These are phyloP conservation scores for Marasmius tenuissimus DNA, from an alignment of 1,284 basidiomycete species.

Conservation along the genomic window DNA sequence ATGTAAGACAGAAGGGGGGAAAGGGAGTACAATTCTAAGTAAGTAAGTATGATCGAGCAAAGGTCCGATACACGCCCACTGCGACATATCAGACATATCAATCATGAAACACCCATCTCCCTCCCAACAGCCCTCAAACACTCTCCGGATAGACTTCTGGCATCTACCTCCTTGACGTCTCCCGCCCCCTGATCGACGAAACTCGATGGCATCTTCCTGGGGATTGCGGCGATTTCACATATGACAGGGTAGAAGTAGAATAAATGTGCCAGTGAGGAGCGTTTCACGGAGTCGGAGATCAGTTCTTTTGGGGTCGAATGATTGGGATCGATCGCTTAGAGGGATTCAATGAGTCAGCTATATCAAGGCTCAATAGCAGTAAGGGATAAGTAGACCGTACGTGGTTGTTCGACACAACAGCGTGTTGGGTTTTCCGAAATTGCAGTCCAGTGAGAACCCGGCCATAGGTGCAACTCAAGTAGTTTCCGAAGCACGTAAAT, in stretches of 20 bases:
- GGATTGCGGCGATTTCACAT: slow-evolving; percentile 74
- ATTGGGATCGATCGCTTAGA: slow-evolving; percentile 40
- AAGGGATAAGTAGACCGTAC: slow-evolving; percentile 32
- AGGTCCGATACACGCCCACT: no score
- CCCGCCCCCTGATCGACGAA: slow-evolving; percentile 26
- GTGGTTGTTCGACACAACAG: slow-evolving; percentile 51
- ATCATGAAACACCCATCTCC: slow-evolving; percentile 56
- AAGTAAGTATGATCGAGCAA: no score
- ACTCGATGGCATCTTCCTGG: slow-evolving; percentile 72
- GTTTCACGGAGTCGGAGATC: slow-evolving; percentile 66
- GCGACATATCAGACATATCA: not conserved
- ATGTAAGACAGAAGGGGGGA: no score
- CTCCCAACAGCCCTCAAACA: slow-evolving; percentile 73
- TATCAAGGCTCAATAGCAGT: not conserved
- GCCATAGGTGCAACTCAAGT: slow-evolving; percentile 67
- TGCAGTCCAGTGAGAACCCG: slow-evolving; percentile 75
- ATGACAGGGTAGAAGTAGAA: slow-evolving; percentile 83
- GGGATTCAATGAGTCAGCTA: not conserved
- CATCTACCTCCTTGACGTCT: slow-evolving; percentile 45
- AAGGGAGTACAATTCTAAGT: no score
- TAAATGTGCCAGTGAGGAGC: slow-evolving; percentile 76
- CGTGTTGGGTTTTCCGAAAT: slow-evolving; percentile 62
- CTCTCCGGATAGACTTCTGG: slow-evolving; percentile 63
- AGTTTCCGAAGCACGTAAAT: slow-evolving; percentile 82
- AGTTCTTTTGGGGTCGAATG: slow-evolving; percentile 46